Conservation (phyloP, 805 yeast genomes). For the Hanseniaspora valbyensis region DNA sequence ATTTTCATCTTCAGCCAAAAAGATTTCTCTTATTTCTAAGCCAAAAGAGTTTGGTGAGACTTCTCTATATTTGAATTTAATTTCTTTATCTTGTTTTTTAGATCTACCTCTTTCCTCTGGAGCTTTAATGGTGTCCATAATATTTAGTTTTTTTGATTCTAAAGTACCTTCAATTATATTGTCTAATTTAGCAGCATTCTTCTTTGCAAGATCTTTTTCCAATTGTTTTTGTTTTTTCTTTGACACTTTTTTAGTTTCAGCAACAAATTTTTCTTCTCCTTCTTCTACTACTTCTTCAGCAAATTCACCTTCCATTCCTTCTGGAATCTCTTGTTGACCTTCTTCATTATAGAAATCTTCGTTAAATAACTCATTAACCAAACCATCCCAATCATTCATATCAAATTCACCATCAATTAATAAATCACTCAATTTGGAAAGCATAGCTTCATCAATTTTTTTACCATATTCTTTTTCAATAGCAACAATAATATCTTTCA, state of each 20-base stretch:
- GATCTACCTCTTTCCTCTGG: constrained; percentile 48
- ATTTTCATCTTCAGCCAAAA: constrained; percentile 78
- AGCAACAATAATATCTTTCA: constrained; percentile 50
- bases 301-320: constrained; percentile 35
- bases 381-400: constrained; percentile 80
- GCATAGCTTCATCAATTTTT: constrained; percentile 44
- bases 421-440: constrained; percentile 59
- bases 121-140: constrained; percentile 58
- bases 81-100: constrained; percentile 30
- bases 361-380: constrained; percentile 74
- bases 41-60: constrained; percentile 94
- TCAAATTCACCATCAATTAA: constrained; percentile 85
- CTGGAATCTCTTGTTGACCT: constrained; percentile 39
- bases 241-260: constrained; percentile 31
- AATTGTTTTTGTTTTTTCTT: constrained; percentile 43
- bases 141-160: constrained; percentile 55
- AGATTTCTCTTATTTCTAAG: constrained; percentile 69
- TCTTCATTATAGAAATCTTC: constrained; percentile 66
- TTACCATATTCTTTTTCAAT: constrained; percentile 36
- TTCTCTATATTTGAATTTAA: constrained; percentile 74
- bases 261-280: constrained; percentile 21
- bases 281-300: constrained; percentile 28
- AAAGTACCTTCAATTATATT: constrained; percentile 67
- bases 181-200: constrained; percentile 49
- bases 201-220: constrained; percentile 47